A percentile compares a stretch with the other conserved stretches of the same genome.
Conservation (phyloP, 768 basidiomycete species). For the Boletales sp. region DNA sequence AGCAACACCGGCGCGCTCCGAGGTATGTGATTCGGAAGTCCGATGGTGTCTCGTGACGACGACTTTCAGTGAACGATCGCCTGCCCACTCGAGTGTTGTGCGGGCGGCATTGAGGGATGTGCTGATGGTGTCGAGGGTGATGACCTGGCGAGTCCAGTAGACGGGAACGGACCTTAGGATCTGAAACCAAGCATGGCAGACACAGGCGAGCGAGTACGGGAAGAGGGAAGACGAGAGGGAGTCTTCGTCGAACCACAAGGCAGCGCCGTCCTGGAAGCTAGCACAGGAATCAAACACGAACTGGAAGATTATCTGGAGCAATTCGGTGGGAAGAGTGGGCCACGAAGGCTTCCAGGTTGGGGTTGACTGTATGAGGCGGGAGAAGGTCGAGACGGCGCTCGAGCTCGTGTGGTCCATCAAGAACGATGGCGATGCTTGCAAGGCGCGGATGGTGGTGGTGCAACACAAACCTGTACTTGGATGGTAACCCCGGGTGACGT, state of each 20-base stretch:
- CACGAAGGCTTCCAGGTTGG: no score
- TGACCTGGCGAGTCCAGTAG: slow-evolving; percentile 10
- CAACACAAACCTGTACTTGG: no score
- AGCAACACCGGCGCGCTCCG: background rate
- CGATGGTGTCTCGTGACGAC: slow-evolving; percentile 3
- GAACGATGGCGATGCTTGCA: no score
- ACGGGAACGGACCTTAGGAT: slow-evolving; percentile 1
- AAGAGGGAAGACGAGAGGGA: slow-evolving; percentile 6
- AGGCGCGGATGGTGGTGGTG: no score
- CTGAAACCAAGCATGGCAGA: slow-evolving; percentile 6
- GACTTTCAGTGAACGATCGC: slow-evolving; percentile 1
- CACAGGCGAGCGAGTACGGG: slow-evolving; percentile 7
- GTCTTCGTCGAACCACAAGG: slow-evolving; percentile 4
- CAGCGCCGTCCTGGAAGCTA: background rate
- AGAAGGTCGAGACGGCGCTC: slow-evolving; percentile 7
- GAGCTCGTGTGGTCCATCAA: no score
- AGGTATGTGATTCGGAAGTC: background rate
- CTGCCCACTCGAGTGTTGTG: slow-evolving; percentile 3
- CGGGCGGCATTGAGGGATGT: background rate
- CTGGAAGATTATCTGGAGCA: slow-evolving; percentile 7
- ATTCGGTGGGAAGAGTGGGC: slow-evolving; percentile 7
- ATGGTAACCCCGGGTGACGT: no score
- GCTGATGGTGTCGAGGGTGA: background rate
- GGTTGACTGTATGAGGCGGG: background rate
- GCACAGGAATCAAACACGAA: slow-evolving; percentile 5